phyloP scores from a whole-genome alignment of 441 rosid genomes.

The Sinapis alba region DNA sequence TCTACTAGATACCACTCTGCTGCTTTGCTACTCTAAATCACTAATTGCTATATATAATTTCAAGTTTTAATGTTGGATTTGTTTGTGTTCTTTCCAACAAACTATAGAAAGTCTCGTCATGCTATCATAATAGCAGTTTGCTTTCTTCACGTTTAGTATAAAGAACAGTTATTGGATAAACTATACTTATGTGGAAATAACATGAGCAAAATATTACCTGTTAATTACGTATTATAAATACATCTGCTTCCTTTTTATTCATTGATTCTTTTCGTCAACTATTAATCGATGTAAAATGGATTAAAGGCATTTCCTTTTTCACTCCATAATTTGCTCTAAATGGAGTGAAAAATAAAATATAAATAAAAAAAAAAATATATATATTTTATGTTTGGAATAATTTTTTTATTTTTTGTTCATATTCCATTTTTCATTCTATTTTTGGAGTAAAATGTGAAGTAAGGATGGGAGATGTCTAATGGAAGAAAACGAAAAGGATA shows the following conservation, averaged over 20 bases:
- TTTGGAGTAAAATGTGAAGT: too few species aligned
- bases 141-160: constrained; percentile 20
- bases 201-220: neutral
- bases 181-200: neutral
- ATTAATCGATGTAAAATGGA: neutral
- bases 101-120: neutral
- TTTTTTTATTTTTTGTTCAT: too few species aligned
- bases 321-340: too few species aligned
- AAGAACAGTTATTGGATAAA: neutral
- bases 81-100: constrained; percentile 1
- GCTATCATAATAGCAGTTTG: neutral
- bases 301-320: too few species aligned
- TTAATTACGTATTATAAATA: neutral
- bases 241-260: neutral
- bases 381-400: too few species aligned
- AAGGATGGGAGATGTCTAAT: too few species aligned
- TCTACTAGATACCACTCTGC: neutral
- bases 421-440: too few species aligned
- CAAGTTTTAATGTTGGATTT: neutral
- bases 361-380: too few species aligned
- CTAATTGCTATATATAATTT: neutral
- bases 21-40: neutral
- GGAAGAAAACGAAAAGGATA: neutral
- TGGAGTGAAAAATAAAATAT: too few species aligned
- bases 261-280: neutral